Evolutionary conservation across 176 grass and related monocot species (phyloP).

Genomic region (Sorghum bicolor): Sorghum_bicolor_NCBIv3 NC_012870.2:12399001-12399500

Average conservation of each 20-base stretch:
- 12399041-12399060: not conserved
- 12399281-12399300: constrained; percentile 53
- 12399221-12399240: constrained; percentile 78
- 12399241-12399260: constrained; percentile 79
- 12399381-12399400: constrained; percentile 97
- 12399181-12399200: constrained; percentile 24
- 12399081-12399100: not conserved
- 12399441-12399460: not conserved
- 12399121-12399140: not conserved
- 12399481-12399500: not conserved
- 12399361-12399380: constrained; percentile 89
- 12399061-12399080: not conserved
- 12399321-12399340: constrained; percentile 93
- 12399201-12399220: constrained; percentile 57
- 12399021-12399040: not conserved
- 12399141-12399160: not conserved
- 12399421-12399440: constrained; percentile 63
- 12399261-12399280: constrained; percentile 88
- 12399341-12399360: constrained; percentile 52
- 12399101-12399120: constrained; percentile 27
- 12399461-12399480: not conserved
- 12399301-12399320: constrained; percentile 57
- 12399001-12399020: constrained; percentile 25
- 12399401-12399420: constrained; percentile 98
- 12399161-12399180: not conserved